Evolutionary conservation across 768 basidiomycete species (phyloP), one percentile per base, ranked within the genome.

Genomic region (Clitopilus passeckerianus): DNA sequence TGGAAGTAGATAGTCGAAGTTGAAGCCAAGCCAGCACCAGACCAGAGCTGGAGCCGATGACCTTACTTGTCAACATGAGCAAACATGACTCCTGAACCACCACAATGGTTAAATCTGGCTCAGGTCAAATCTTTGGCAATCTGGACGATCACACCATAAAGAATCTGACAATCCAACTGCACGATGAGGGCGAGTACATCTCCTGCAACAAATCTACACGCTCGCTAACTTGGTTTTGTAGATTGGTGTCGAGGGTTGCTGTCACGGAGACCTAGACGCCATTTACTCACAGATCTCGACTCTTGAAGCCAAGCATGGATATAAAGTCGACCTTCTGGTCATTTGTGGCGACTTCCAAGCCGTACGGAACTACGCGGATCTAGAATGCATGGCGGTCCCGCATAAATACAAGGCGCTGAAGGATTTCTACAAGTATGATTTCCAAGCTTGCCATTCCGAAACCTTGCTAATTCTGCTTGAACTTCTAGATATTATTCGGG

Each of bases 291-390:
- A 87, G 34, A 83, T 98, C 57, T 74, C 72, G 2, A 65, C 74
- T 12, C 82, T 94, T 30, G 90, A 97, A 67, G 62, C 67, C 1
- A 73, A 72, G 61, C 80, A 90, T 65, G 71, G 75, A 12, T 87
- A 86, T 72, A 86, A 83, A 58, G 83, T 97, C 57, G 92, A 96
- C 66, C 75, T 95, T 1, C 82, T 99, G 14, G 81, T 99, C 41
- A 87, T 98, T 27, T 98, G 96, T 60, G 97, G 97, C 12, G 97
- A 99, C 74, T 98, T 99, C 66, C 86, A 97, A 73, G 95, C 97
- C 16, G 80, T 97, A 53, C 80, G 97, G 27, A 95, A 97, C 65
- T 76, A 82, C 59, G 77, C 84, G 58, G 96, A 99, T 74, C 79
- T 97, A 44, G 83, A 89, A 67, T 90, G 88, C 62, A 92, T 99